Evolutionary conservation across 1,284 basidiomycete genomes (phyloP), one percentile per base, ranked within the genome.

Genomic region (Leccinum subfulvum): DNA sequence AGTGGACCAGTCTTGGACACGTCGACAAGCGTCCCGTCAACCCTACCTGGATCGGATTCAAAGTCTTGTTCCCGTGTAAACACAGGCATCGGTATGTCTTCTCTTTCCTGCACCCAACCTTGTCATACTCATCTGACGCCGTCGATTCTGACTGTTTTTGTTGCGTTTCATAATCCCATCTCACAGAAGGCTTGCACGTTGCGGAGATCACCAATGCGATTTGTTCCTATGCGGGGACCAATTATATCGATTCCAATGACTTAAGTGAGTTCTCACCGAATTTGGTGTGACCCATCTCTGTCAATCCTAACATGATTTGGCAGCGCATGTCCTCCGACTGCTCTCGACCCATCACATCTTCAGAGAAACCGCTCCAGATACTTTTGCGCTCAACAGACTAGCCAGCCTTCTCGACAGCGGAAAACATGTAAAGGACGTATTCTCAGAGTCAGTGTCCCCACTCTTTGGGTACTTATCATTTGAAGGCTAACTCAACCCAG

Each of bases 271-370:
- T 49, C 51, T 53, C 11, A 47, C 39, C n/a, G 49, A 14, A n/a
- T 41, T 23, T 4, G 7, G 35, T 33, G 35, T 64, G 14, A 21
- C n/a, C 14, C 9, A 21, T 33, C 2, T n/a, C 8, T 41, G 28
- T 21, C 6, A 28, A 54, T 30, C 2, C 30, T 58, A 13, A 62
- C 18, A 35, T 51, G 26, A 21, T 28, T 28, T 3, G 3, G 33
- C 9, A 73, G 75, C 66, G 2, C 73, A 75, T 54, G 66, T 56
- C 21, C 79, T 91, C 35, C 86, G 89, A 41, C 78, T 91, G 18
- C 81, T 91, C 33, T 86, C 88, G 13, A 90, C 88, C 0, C 87
- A 90, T 68, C 89, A 91, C 69, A 81, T 90, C 58, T 78, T 88
- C 30, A 78, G 81, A 37, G 89, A 91, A 73, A 77, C 83, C 2